phyloP scores from a whole-genome alignment of 2,329 filamentous ascomycete genomes.

The Penicillium italicum region DNA sequence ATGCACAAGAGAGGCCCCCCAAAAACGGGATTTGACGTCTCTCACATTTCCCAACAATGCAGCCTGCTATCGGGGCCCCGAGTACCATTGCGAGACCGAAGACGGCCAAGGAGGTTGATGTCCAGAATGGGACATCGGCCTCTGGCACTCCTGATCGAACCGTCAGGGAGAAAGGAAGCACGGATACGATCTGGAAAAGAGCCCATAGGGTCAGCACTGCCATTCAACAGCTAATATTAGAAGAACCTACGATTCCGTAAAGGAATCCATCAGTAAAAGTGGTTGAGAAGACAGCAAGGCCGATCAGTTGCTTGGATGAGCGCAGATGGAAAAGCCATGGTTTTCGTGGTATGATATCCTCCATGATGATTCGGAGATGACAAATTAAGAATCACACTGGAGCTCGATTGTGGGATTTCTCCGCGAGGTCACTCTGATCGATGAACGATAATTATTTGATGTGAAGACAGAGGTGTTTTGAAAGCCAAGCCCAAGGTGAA shows the following conservation, averaged over 20 bases:
- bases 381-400: too few species aligned
- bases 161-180: slow-evolving; percentile 4
- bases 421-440: too few species aligned
- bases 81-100: slow-evolving; percentile 5
- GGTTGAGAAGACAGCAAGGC: slow-evolving; percentile 1
- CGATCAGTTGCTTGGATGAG: slow-evolving; percentile 7
- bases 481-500: neutral
- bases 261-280: slow-evolving; percentile 9
- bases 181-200: neutral
- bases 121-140: slow-evolving; percentile 5
- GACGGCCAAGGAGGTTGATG: neutral
- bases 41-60: neutral
- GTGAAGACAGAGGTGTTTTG: neutral
- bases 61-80: slow-evolving; percentile 4
- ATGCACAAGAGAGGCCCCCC: slow-evolving; percentile 1
- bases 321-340: slow-evolving; percentile 3
- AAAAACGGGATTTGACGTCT: slow-evolving; percentile 3
- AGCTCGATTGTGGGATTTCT: neutral
- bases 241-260: slow-evolving; percentile 1
- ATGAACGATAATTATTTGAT: neutral
- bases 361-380: neutral
- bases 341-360: neutral
- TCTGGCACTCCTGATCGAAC: slow-evolving; percentile 1
- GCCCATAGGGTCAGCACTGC: neutral
- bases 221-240: neutral